Evolutionary conservation across 768 basidiomycete species (phyloP), one percentile per base, ranked within the genome.

Genomic region (Pleurotus eryngii): DNA sequence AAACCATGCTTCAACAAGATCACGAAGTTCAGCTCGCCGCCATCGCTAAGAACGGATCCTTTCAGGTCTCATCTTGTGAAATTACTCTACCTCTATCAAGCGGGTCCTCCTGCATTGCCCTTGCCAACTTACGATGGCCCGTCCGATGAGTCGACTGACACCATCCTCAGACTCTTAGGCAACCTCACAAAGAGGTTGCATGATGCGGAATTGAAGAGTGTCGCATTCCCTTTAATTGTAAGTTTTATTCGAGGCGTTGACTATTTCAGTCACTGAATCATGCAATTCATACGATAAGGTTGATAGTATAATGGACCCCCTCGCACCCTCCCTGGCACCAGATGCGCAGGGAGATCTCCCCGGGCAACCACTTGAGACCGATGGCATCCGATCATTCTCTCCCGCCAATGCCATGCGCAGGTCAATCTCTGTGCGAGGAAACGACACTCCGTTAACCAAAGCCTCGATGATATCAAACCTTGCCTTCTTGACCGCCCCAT

Each of bases 11-110:
- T 22, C 11, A n/a, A 15, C 51, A 42, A 37, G 39, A 42, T 42
- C 15, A 17, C 50, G 5, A 42, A 18, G 37, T 24, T 27, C 37
- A 22, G 15, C 9, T 35, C 39, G 51, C 20, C 22, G 9, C 54
- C 57, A 61, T 59, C 65, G 62, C 54, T 40, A 24, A 3, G 64
- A 63, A 70, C 69, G 73, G 75, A 74, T 71, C 76, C 78, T 2
- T 84, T 83, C 64, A 63, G 80, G 43, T 70, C 74, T 6, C 78
- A 85, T 63, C 76, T 85, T 49, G 71, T 82, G 59, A 77, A 77
- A 22, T 64, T 83, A 4, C 73, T 85, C 38, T 82, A 83, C 17
- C 68, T 80, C 4, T 81, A 81, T 66, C 81, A 85, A 58, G 72
- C 78, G 47, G 76, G 78, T 57, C 75, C 75, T 15, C 67, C 70